phyloP scores from a whole-genome alignment of 768 basidiomycete genomes.

The Suillus americanus region DNA sequence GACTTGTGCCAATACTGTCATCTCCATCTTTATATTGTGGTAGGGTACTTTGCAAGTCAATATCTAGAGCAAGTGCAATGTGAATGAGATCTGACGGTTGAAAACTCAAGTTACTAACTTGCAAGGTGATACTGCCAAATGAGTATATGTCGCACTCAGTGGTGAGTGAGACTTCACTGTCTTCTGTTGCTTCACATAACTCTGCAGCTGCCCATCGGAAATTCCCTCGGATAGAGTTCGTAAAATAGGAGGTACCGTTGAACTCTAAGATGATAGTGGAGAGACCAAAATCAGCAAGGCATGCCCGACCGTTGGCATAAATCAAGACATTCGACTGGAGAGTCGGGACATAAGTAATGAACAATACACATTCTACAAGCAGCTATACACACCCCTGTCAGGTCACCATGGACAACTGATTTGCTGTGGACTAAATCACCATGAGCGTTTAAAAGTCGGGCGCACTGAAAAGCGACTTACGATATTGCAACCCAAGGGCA shows the following conservation, averaged over 20 bases:
- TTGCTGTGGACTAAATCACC: slow-evolving; percentile 3
- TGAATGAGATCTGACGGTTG: not conserved
- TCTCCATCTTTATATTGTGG: not conserved
- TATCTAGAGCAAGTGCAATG: not conserved
- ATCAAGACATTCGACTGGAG: slow-evolving; percentile 44
- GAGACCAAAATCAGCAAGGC: slow-evolving; percentile 50
- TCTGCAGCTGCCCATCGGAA: slow-evolving; percentile 47
- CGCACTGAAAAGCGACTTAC: not conserved
- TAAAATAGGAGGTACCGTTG: slow-evolving; percentile 27
- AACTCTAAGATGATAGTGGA: slow-evolving; percentile 24
- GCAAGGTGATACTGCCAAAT: slow-evolving; percentile 28
- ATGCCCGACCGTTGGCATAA: slow-evolving; percentile 37
- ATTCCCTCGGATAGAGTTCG: slow-evolving; percentile 35
- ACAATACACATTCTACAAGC: not conserved
- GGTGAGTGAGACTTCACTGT: not conserved
- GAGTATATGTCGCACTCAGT: slow-evolving; percentile 44
- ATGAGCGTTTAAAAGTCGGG: not conserved
- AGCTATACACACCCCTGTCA: slow-evolving; percentile 2
- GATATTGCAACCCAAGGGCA: not conserved
- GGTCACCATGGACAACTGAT: slow-evolving; percentile 7
- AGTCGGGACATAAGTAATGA: not conserved
- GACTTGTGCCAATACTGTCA: not conserved
- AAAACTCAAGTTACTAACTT: not conserved
- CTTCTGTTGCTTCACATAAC: not conserved
- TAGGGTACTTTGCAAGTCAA: slow-evolving; percentile 9